Evolutionary conservation across 176 grass and related monocot species (phyloP).

Genomic region (Avena eriantha): DNA sequence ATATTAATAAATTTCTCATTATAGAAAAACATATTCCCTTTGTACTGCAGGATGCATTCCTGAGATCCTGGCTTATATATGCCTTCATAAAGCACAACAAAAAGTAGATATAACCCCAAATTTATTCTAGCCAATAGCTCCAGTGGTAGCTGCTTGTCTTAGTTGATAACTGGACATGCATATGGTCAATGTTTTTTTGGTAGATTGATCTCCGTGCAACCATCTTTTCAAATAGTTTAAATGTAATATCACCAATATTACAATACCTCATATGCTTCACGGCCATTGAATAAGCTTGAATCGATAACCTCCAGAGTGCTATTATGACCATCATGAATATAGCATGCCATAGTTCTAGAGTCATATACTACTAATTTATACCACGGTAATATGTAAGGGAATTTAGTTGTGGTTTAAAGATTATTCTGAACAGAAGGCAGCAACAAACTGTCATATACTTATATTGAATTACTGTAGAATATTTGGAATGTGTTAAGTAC

Average conservation of each 20-base stretch:
- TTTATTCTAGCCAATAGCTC: not conserved
- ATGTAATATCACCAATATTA: not conserved
- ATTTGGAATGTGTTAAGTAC: not conserved
- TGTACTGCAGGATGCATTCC: not conserved
- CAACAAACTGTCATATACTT: not conserved
- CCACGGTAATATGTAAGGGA: not conserved
- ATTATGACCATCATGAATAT: slow-evolving; percentile 16
- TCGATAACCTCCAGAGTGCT: not conserved
- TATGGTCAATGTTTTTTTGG: not conserved
- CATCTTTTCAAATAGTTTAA: slow-evolving; percentile 9
- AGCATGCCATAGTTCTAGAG: not conserved
- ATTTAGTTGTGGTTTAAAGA: slow-evolving; percentile 7
- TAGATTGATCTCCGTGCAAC: not conserved
- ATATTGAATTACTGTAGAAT: slow-evolving; percentile 13
- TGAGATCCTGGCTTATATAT: not conserved
- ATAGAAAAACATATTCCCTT: not conserved
- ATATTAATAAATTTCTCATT: not conserved
- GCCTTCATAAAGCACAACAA: not conserved
- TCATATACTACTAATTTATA: not conserved
- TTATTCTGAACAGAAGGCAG: slow-evolving; percentile 26
- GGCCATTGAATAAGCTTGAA: not conserved
- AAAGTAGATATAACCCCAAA: not conserved
- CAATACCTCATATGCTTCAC: not conserved
- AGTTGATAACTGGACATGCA: not conserved
- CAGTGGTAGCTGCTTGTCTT: not conserved